Conservation (phyloP, 768 basidiomycete genomes). For the Rhizopogon sp. region DNA sequence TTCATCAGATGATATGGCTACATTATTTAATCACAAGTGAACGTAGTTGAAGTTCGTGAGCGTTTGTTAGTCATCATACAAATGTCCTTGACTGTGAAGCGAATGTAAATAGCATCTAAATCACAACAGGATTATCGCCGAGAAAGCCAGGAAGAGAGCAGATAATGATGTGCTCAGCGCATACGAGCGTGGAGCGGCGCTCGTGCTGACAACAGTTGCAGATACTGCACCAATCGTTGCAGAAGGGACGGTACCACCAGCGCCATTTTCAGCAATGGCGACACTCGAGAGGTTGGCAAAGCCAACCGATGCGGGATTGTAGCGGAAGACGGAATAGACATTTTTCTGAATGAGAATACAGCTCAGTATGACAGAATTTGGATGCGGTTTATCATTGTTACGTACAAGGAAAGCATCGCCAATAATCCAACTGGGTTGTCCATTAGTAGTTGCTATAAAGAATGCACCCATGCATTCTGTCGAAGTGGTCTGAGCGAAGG, state of each 20-base stretch:
- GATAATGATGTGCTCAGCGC: neutral
- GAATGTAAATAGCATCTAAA: neutral
- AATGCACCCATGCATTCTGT: constrained; percentile 49
- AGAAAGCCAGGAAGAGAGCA: neutral
- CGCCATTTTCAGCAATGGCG: constrained; percentile 21
- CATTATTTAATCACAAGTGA: neutral
- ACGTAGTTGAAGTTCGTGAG: neutral
- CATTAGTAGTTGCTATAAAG: constrained; percentile 31
- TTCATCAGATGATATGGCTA: neutral
- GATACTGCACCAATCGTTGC: constrained; percentile 53
- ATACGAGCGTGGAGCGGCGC: constrained; percentile 1
- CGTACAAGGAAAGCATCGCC: constrained; percentile 44
- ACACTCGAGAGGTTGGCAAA: constrained; percentile 40
- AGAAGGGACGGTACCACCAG: constrained; percentile 37
- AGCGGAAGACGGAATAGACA: constrained; percentile 52
- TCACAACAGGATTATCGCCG: neutral
- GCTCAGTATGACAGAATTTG: neutral
- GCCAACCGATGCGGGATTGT: constrained; percentile 43
- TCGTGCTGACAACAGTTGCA: constrained; percentile 36
- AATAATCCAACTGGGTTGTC: constrained; percentile 42
- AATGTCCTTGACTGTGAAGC: neutral
- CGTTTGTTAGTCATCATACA: neutral
- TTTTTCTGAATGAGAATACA: constrained; percentile 35
- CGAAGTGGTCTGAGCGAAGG: constrained; percentile 31
- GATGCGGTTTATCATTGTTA: neutral